A percentile compares a stretch with the other conserved stretches of the same genome.
Conservation (phyloP, 495 filamentous ascomycete genomes). For the Neurospora discreta region DNA sequence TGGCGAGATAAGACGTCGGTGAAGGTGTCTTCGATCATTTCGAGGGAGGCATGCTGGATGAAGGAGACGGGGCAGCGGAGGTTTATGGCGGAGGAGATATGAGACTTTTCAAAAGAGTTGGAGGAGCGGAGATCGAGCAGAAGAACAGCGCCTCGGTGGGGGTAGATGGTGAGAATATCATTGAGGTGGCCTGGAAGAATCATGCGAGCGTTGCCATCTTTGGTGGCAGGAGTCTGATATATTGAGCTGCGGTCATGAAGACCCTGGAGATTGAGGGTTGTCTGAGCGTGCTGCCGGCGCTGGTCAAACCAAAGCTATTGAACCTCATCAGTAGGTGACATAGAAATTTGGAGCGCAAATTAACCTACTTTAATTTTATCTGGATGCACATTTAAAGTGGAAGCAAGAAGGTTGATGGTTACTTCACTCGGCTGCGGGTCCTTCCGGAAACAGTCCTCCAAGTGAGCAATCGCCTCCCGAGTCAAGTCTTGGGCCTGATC, state of each 20-base stretch:
- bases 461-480: slow-evolving; percentile 6
- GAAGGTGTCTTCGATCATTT: slow-evolving; percentile 38
- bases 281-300: slow-evolving; percentile 29
- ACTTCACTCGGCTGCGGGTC: slow-evolving; percentile 27
- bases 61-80: slow-evolving; percentile 33
- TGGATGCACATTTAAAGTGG: slow-evolving; percentile 29
- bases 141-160: slow-evolving; percentile 23
- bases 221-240: slow-evolving; percentile 13
- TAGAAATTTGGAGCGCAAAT: too few species aligned
- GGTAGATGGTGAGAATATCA: slow-evolving; percentile 34
- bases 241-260: slow-evolving; percentile 15
- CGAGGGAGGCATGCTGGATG: slow-evolving; percentile 28
- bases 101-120: slow-evolving; percentile 32
- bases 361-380: slow-evolving; percentile 20
- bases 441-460: slow-evolving; percentile 34
- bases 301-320: slow-evolving; percentile 33
- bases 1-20: slow-evolving; percentile 32
- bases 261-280: slow-evolving; percentile 26
- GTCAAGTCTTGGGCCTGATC: background rate
- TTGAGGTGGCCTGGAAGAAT: slow-evolving; percentile 37
- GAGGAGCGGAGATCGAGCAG: slow-evolving; percentile 34
- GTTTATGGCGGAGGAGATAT: slow-evolving; percentile 37
- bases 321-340: background rate
- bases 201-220: slow-evolving; percentile 23
- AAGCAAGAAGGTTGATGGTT: slow-evolving; percentile 29